Percentiles rank a stretch among this genome's conserved stretches.
phyloP scores from a whole-genome alignment of 202 grass and related monocot species.

The Carex sylvatica region DNA sequence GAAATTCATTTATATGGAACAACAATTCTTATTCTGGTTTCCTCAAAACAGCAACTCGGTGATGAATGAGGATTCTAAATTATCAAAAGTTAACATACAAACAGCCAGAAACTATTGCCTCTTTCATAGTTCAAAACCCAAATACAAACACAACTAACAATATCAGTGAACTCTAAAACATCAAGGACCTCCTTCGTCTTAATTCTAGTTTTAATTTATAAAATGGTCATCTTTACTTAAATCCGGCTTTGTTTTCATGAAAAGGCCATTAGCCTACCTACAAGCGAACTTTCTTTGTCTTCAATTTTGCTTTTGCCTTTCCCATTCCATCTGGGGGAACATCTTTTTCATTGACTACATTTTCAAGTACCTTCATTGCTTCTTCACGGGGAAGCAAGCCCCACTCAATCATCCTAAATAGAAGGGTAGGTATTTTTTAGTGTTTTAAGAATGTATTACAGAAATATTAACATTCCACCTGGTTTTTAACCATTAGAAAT shows the following conservation, averaged over 20 bases:
- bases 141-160: background rate
- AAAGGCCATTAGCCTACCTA: background rate
- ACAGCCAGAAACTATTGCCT: background rate
- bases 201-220: background rate
- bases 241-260: background rate
- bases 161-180: background rate
- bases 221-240: background rate
- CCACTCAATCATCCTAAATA: conserved; percentile 29
- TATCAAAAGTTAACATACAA: background rate
- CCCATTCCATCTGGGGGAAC: background rate
- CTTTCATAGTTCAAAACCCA: background rate
- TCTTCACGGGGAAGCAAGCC: conserved; percentile 18
- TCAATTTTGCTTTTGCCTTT: conserved; percentile 5
- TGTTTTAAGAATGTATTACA: background rate
- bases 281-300: conserved; percentile 4
- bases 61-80: background rate
- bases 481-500: background rate
- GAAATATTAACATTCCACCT: background rate
- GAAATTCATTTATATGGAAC: background rate
- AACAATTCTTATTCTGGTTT: background rate
- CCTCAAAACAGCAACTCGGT: background rate
- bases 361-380: background rate
- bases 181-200: background rate
- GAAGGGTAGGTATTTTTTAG: background rate
- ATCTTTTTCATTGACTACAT: background rate